These are phyloP conservation scores for Umbelopsis sp. DNA, from an alignment of 192 early-diverging fungal genomes.

Conservation along the genomic window DNA sequence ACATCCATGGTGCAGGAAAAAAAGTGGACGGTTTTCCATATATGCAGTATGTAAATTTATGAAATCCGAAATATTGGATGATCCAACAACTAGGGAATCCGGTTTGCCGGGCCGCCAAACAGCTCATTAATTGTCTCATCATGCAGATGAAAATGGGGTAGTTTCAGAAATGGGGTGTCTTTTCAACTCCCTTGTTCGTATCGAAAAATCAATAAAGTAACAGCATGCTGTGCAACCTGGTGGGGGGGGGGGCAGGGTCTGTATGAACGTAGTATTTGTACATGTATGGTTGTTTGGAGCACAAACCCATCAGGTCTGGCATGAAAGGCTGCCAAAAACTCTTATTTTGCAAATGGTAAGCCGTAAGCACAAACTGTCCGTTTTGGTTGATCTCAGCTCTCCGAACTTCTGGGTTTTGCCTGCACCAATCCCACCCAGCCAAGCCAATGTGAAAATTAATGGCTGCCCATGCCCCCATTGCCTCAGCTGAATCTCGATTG, in stretches of 20 bases:
- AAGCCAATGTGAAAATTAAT: too few relatives aligned
- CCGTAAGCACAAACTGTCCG: background rate
- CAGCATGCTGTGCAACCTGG: too few relatives aligned
- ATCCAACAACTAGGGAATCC: background rate
- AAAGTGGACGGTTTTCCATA: background rate
- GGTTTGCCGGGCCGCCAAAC: slow-evolving; percentile 16
- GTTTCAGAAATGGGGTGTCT: background rate
- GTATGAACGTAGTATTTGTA: too few relatives aligned
- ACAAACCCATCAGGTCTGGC: too few relatives aligned
- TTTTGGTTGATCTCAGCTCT: background rate
- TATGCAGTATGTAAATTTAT: background rate
- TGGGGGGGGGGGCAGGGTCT: too few relatives aligned
- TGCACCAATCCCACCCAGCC: too few relatives aligned
- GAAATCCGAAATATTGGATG: slow-evolving; percentile 1
- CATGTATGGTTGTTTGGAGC: too few relatives aligned
- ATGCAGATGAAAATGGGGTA: background rate
- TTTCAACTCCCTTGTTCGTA: background rate
- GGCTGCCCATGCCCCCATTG: too few relatives aligned
- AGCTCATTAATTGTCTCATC: background rate
- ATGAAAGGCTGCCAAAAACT: too few relatives aligned
- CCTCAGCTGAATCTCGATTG: too few relatives aligned
- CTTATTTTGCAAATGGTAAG: background rate
- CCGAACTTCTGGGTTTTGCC: background rate
- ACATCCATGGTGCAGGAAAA: background rate
- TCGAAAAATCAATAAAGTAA: too few relatives aligned